Conservation (phyloP, 306 rosid genomes). For the Castanospermum australe region DNA sequence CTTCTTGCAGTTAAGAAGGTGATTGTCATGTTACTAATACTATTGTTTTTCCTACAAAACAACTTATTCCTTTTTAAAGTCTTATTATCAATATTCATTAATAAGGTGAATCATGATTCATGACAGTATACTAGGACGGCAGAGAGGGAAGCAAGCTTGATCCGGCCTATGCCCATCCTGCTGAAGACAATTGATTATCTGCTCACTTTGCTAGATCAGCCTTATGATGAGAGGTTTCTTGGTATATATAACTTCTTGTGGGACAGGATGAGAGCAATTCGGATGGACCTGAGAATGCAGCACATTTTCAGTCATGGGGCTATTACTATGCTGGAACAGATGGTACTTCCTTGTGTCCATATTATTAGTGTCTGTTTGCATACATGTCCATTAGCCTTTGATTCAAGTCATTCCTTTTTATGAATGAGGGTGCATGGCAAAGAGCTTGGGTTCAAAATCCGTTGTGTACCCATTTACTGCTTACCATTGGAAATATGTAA, state of each 20-base stretch:
- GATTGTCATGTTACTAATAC: slow-evolving; percentile 20
- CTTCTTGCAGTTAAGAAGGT: slow-evolving; percentile 96
- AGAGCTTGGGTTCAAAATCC: slow-evolving; percentile 19
- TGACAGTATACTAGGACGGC: slow-evolving; percentile 94
- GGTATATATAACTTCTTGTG: slow-evolving; percentile 87
- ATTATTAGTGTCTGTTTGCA: slow-evolving; percentile 17
- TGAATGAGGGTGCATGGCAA: slow-evolving; percentile 2
- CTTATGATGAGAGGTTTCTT: slow-evolving; percentile 79
- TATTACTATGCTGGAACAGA: slow-evolving; percentile 88
- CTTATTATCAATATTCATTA: neutral
- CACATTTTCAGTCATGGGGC: slow-evolving; percentile 87
- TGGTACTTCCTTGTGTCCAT: slow-evolving; percentile 56
- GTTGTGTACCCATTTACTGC: neutral
- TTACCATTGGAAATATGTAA: neutral
- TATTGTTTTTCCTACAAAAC: neutral
- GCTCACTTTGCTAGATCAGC: slow-evolving; percentile 72
- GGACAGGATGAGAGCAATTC: slow-evolving; percentile 99
- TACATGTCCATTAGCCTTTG: slow-evolving; percentile 8
- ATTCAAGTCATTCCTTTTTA: neutral
- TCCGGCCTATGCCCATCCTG: slow-evolving; percentile 89
- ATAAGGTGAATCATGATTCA: slow-evolving; percentile 17
- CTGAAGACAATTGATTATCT: slow-evolving; percentile 77
- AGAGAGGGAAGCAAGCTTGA: slow-evolving; percentile 92
- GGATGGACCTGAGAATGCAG: slow-evolving; percentile 99
- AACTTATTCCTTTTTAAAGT: neutral